Base-by-base conservation (phyloP, 345 rosid species). In the Pistacia atlantica region DNA sequence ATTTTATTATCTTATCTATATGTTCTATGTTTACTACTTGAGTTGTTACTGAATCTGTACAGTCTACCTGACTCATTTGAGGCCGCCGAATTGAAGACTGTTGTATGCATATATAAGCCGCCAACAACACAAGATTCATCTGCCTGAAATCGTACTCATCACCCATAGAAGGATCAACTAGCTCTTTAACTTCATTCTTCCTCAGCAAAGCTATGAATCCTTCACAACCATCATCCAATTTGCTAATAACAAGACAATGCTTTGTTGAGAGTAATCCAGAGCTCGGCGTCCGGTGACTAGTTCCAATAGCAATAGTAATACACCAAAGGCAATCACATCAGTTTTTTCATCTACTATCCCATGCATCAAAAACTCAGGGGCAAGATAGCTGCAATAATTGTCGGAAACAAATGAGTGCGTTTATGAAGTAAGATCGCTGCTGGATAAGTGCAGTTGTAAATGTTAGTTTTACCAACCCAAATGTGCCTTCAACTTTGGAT, bases 311-410 rank as follows among this genome's bases (percentile, higher is more conserved):
- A 96, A 83, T 37, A 93, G 82, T 80, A 96, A 83, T 37, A 96
- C 98, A 28, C 99, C 99, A 13, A 90, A 91, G 13, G 99, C 90
- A 18, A 90, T 93, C n/a, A 90, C 97, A 74, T 96, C 99, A 0
- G 97, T 96, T 80, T 92, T 96, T 67, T 96, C 99, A 51, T 96
- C 98, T 48, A 96, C 98, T 78, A 96, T 92, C 62, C 98, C 99
- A 18, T 96, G 97, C 86, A 93, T 90, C 57, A 96, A 83, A 86
- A 89, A 96, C 85, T 92, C 99, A 0, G 98, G 98, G 45, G 99
- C 97, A 13, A 96, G 92, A 80, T 93, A 96, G 57, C 99, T 95
- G 89, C 67, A 64, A 80, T 17, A 7, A 42, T 42, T 5, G 2
- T 31, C 49, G n/a, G 25, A 62, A 18, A 2, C 70, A 69, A 14